phyloP scores from a whole-genome alignment of 2,329 filamentous ascomycete species.

The Epichloe gansuensis region DNA sequence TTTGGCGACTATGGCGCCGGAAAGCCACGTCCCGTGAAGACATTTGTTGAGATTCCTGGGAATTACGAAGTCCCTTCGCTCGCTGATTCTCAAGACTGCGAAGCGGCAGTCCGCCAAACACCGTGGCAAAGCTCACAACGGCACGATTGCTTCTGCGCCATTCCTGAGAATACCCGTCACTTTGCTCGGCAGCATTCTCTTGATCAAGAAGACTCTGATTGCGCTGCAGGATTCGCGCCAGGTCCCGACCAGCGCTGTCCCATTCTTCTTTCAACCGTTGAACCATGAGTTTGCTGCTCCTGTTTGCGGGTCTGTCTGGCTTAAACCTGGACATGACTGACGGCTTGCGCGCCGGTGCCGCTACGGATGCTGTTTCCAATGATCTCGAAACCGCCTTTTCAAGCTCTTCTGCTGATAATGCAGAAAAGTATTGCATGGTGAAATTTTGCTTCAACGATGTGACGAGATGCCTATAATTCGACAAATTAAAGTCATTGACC shows the following conservation, averaged over 20 bases:
- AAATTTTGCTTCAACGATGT: conserved; percentile 30
- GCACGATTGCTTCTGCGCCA: conserved; percentile 11
- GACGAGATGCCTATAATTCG: conserved; percentile 35
- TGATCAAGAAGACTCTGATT: conserved; percentile 21
- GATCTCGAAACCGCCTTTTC: conserved; percentile 22
- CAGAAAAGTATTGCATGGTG: conserved; percentile 32
- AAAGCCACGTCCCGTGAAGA: neutral
- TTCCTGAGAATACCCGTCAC: conserved; percentile 13
- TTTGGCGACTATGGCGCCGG: conserved; percentile 5
- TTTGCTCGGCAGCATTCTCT: conserved; percentile 9
- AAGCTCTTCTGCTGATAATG: conserved; percentile 26
- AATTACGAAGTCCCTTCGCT: conserved; percentile 11
- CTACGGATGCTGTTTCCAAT: conserved; percentile 17
- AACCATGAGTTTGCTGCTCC: conserved; percentile 19
- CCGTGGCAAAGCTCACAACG: conserved; percentile 18
- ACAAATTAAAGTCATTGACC: conserved; percentile 42
- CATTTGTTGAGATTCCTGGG: conserved; percentile 4
- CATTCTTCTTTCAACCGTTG: conserved; percentile 28
- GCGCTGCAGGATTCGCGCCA: conserved; percentile 23
- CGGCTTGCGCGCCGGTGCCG: conserved; percentile 17
- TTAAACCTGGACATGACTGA: conserved; percentile 24
- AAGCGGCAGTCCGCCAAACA: conserved; percentile 26
- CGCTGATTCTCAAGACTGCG: conserved; percentile 18
- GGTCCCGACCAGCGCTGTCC: conserved; percentile 22
- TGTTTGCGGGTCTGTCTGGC: conserved; percentile 18